These are phyloP conservation scores for Colletotrichum sp. DNA, from an alignment of 2,329 filamentous ascomycete species.

Conservation along the genomic window DNA sequence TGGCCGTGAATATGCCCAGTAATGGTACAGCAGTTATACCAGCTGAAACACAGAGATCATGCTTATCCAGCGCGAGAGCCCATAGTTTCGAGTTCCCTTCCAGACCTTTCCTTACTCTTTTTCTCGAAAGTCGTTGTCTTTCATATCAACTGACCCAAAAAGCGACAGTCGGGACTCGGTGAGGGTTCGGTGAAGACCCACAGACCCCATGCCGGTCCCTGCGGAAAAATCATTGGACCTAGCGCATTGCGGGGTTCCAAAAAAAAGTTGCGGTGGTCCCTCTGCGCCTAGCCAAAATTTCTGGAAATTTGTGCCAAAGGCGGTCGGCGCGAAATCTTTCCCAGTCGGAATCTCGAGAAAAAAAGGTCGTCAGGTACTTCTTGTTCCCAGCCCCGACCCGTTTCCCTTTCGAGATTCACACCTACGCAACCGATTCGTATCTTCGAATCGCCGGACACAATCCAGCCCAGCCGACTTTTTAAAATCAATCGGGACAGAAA, in stretches of 20 bases:
- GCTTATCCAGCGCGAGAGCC: background rate
- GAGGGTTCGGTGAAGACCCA: background rate
- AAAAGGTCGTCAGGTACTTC: background rate
- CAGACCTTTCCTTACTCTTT: background rate
- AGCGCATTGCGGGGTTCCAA: conserved; percentile 25
- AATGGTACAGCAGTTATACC: background rate
- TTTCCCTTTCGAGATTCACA: background rate
- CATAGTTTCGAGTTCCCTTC: background rate
- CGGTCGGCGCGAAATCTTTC: conserved; percentile 22
- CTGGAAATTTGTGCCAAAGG: conserved; percentile 21
- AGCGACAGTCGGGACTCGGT: background rate
- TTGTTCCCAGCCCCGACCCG: background rate
- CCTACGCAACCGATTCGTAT: background rate
- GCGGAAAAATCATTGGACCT: conserved; percentile 24
- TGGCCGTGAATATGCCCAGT: background rate
- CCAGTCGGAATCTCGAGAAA: background rate
- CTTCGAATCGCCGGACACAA: background rate
- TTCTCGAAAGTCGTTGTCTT: background rate
- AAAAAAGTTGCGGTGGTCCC: conserved; percentile 22
- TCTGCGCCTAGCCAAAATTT: conserved; percentile 16
- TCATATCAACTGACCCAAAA: background rate
- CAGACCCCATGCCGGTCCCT: conserved; percentile 3
- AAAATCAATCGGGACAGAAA: background rate
- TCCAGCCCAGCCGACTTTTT: background rate
- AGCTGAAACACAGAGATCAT: background rate